A percentile compares a stretch with the other conserved stretches of the same genome.
These are phyloP conservation scores for Apiotrichum domesticum DNA, from an alignment of 1,284 basidiomycete genomes.

Conservation along the genomic window DNA sequence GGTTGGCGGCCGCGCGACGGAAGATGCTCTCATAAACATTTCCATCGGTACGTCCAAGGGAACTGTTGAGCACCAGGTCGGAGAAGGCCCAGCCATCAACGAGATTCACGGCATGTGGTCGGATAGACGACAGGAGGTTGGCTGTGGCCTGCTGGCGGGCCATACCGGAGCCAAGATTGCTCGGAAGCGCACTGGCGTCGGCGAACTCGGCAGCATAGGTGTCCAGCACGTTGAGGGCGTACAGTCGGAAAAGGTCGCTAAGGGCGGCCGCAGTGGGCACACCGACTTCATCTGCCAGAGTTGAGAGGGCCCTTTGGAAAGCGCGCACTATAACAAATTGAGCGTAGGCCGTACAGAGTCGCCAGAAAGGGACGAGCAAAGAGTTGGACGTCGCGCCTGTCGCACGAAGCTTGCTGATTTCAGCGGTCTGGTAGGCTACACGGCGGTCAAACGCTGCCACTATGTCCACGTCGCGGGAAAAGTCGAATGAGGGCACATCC, in stretches of 20 bases:
- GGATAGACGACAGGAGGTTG: neutral
- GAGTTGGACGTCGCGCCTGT: slow-evolving; percentile 31
- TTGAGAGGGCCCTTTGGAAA: neutral
- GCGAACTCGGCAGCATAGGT: slow-evolving; percentile 50
- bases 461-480: slow-evolving; percentile 50
- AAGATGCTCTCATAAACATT: slow-evolving; percentile 50
- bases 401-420: slow-evolving; percentile 41
- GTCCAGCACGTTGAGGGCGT: slow-evolving; percentile 48
- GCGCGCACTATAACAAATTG: slow-evolving; percentile 10
- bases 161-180: slow-evolving; percentile 17
- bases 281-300: neutral
- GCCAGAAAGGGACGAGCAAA: slow-evolving; percentile 16
- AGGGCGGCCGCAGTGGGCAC: slow-evolving; percentile 1
- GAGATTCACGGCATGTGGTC: slow-evolving; percentile 38
- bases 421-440: slow-evolving; percentile 32
- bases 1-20: slow-evolving; percentile 29
- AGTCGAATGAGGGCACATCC: slow-evolving; percentile 52
- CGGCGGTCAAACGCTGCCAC: slow-evolving; percentile 51
- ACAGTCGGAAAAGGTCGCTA: slow-evolving; percentile 45
- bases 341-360: slow-evolving; percentile 10
- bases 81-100: slow-evolving; percentile 53
- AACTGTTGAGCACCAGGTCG: slow-evolving; percentile 55
- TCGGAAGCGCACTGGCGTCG: slow-evolving; percentile 46
- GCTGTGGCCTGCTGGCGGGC: slow-evolving; percentile 4
- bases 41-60: slow-evolving; percentile 51